Evolutionary conservation across 345 rosid genomes (phyloP), one percentile per base, ranked within the genome.

Genomic region (Sapria himalayana): DNA sequence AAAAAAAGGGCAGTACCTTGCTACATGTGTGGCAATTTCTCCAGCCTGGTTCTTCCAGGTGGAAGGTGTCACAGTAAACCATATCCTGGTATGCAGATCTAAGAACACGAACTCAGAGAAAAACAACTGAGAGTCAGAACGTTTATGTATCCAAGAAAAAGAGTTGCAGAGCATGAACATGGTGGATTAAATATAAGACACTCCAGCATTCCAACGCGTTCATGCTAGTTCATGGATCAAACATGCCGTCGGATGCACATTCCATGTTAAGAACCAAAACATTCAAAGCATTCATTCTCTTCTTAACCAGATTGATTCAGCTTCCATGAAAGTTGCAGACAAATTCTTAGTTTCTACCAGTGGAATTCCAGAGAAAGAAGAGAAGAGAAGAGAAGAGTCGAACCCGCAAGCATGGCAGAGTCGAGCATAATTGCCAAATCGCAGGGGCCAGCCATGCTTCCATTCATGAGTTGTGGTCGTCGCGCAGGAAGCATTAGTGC

Each of bases 401-500:
- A 32, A 85, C 96, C 96, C 93, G 84, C 96, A 85, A 49, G 54
- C 55, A 48, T 29, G 59, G 59, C 96, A 85, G 59, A 85, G 96
- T 60, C 51, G 68, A 57, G 82, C 92, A 40, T 48, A 59, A 31
- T 62, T 71, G 34, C 86, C 92, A 48, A 93, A 81, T 74, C 78
- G 78, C 65, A 85, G 55, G 51, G 65, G 71, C 96, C 93, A 85
- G 1, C 92, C 96, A 46, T 56, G 72, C 56, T 66, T 81, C 93
- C 93, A 81, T 55, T 78, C 77, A 29, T 19, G 64, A 48, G 69
- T 62, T 14, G 51, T 43, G 4, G 64, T 57, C 14, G 71, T 48
- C 41, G 69, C 57, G 50, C 92, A 78, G 3, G 64, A 64, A 9
- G 65, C 56, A 69, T 78, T 84, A 80, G 72, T 77, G 80, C 93